Percentiles rank a stretch among this genome's conserved stretches.
Evolutionary conservation across 805 yeast species (phyloP).

Genomic region (Hanseniaspora pseudoguilliermondii): DNA sequence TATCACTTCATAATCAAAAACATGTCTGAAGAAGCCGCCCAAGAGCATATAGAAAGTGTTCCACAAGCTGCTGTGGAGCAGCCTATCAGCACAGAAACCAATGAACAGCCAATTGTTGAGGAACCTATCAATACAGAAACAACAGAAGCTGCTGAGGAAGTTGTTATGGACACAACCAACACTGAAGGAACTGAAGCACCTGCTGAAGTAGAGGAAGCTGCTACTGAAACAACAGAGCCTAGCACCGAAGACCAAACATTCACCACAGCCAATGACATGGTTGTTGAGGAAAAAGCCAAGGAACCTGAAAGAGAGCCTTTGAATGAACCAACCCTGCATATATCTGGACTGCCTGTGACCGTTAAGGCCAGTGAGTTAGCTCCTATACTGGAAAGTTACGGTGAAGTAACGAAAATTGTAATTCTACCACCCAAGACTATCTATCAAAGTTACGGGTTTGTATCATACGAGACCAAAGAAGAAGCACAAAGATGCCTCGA

Average conservation of each 20-base stretch:
- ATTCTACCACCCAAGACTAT: constrained; percentile 51
- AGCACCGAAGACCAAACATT: neutral
- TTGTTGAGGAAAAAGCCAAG: constrained; percentile 7
- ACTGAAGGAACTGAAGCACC: neutral
- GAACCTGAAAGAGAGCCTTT: constrained; percentile 25
- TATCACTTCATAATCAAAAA: too few species aligned
- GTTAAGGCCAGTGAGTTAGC: constrained; percentile 47
- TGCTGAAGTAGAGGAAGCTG: neutral
- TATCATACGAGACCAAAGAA: constrained; percentile 40
- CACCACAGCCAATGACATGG: neutral
- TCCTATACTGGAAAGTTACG: constrained; percentile 47
- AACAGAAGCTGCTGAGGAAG: too few species aligned
- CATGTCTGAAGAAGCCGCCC: neutral
- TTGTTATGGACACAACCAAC: too few species aligned
- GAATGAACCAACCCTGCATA: constrained; percentile 32
- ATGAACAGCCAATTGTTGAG: neutral
- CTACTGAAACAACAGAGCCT: neutral
- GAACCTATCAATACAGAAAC: neutral
- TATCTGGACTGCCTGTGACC: constrained; percentile 41
- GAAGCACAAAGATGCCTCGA: constrained; percentile 45
- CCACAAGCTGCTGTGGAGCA: neutral
- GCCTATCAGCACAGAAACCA: neutral
- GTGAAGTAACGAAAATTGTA: constrained; percentile 45
- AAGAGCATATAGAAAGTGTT: neutral
- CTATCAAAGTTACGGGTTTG: constrained; percentile 51